phyloP scores from a whole-genome alignment of 2,329 filamentous ascomycete species.

The Drechslerella dactyloides region DNA sequence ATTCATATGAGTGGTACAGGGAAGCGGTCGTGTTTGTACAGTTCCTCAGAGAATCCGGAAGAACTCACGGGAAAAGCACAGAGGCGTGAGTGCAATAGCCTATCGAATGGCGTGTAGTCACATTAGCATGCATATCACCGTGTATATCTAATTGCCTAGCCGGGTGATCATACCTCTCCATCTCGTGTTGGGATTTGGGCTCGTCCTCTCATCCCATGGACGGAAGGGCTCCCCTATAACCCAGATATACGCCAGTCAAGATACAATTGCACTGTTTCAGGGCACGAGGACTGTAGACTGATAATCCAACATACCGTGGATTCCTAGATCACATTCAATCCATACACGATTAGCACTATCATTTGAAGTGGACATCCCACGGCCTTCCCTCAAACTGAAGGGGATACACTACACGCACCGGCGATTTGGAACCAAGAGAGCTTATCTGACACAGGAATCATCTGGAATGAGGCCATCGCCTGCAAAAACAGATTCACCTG shows the following conservation, averaged over 20 bases:
- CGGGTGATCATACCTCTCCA: constrained; percentile 22
- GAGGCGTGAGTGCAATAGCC: constrained; percentile 82
- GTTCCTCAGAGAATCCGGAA: background rate
- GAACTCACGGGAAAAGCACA: constrained; percentile 68
- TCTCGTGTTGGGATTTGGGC: constrained; percentile 13
- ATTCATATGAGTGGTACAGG: no score
- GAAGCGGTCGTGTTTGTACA: no score
- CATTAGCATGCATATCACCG: background rate
- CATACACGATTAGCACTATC: background rate
- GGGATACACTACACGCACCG: constrained; percentile 70
- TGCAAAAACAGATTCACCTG: constrained; percentile 72
- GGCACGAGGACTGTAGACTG: background rate
- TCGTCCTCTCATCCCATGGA: constrained; percentile 65
- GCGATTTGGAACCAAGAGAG: constrained; percentile 80
- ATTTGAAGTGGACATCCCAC: no score
- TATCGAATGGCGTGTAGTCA: constrained; percentile 54
- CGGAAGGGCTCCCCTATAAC: constrained; percentile 71
- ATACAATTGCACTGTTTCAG: background rate
- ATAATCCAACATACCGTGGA: constrained; percentile 23
- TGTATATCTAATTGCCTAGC: background rate
- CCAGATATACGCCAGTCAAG: constrained; percentile 60
- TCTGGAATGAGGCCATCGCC: constrained; percentile 74
- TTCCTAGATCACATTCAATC: constrained; percentile 3
- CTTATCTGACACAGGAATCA: constrained; percentile 67
- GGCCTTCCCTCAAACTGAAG: no score